Percentiles rank a stretch among this genome's conserved stretches.
Conservation (phyloP, 768 basidiomycete genomes). For the Mycena olivaceomarginata region DNA sequence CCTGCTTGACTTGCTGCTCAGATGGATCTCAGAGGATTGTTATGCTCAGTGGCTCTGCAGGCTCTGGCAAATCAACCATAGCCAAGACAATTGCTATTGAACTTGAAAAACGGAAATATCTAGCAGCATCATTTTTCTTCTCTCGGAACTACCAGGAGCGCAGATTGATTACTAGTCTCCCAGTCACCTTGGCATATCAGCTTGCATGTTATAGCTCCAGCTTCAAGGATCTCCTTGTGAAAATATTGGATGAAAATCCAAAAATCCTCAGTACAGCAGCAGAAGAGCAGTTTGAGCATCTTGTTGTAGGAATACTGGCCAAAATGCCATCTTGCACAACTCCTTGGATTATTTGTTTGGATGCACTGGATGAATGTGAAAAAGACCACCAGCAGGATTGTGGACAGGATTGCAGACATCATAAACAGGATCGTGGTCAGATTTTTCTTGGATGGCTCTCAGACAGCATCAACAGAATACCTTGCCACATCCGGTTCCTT, state of each 20-base stretch:
- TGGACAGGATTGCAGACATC: conserved; percentile 1
- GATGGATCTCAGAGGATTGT: conserved; percentile 9
- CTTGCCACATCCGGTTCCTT: too few species aligned
- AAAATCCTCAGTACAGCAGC: not conserved
- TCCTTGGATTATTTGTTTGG: conserved; percentile 34
- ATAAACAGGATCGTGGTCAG: not conserved
- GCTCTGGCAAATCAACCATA: conserved; percentile 1
- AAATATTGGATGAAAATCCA: conserved; percentile 13
- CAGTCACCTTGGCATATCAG: conserved; percentile 18
- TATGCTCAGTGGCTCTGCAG: too few species aligned
- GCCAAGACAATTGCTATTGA: conserved; percentile 31
- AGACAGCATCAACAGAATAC: too few species aligned
- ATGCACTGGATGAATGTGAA: conserved; percentile 38
- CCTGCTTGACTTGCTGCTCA: conserved; percentile 3
- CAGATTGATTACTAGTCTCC: not conserved
- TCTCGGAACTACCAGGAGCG: conserved; percentile 15
- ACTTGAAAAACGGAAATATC: conserved; percentile 7
- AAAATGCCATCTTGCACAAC: conserved; percentile 12
- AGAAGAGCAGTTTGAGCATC: conserved; percentile 16
- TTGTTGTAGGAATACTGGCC: conserved; percentile 19
- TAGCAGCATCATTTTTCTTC: conserved; percentile 37
- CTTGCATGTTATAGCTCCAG: conserved; percentile 9
- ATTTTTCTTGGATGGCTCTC: too few species aligned
- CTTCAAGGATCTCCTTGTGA: conserved; percentile 13
- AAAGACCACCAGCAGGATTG: conserved; percentile 12